phyloP scores from a whole-genome alignment of 345 rosid genomes.

The Camelina laxa region DNA sequence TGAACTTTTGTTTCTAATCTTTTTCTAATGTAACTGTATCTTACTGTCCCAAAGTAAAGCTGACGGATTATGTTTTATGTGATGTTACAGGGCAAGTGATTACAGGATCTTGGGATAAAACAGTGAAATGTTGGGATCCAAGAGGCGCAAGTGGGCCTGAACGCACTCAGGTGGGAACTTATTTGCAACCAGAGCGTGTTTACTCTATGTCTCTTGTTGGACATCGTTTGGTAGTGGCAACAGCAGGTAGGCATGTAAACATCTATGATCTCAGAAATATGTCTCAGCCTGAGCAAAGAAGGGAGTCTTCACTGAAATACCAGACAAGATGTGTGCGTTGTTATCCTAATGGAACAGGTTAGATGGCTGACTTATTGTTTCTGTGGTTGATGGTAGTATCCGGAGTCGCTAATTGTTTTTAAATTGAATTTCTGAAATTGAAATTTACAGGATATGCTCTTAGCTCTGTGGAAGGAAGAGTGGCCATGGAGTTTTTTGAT shows the following conservation, averaged over 20 bases:
- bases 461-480: conserved; percentile 98
- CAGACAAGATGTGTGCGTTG: conserved; percentile 97
- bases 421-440: conserved; percentile 1
- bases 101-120: conserved; percentile 98
- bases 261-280: conserved; percentile 92
- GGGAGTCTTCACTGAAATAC: conserved; percentile 96
- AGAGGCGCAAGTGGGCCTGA: conserved; percentile 99
- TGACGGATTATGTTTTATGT: conserved; percentile 19
- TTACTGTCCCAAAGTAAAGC: not conserved
- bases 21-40: not conserved
- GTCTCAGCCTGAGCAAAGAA: conserved; percentile 98
- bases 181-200: conserved; percentile 93
- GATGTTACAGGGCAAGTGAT: conserved; percentile 81
- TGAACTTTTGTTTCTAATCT: not conserved
- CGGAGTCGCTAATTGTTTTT: not conserved
- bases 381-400: not conserved
- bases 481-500: conserved; percentile 98
- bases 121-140: conserved; percentile 98
- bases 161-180: conserved; percentile 89
- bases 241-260: conserved; percentile 98
- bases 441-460: conserved; percentile 93
- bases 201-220: conserved; percentile 96
- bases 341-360: conserved; percentile 99
- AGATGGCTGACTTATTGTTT: conserved; percentile 9
- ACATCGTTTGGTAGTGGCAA: conserved; percentile 90